Percentiles rank a stretch among this genome's conserved stretches.
Evolutionary conservation across 2,329 filamentous ascomycete genomes (phyloP).

Genomic region (Atkinsonella hypoxylon): DNA sequence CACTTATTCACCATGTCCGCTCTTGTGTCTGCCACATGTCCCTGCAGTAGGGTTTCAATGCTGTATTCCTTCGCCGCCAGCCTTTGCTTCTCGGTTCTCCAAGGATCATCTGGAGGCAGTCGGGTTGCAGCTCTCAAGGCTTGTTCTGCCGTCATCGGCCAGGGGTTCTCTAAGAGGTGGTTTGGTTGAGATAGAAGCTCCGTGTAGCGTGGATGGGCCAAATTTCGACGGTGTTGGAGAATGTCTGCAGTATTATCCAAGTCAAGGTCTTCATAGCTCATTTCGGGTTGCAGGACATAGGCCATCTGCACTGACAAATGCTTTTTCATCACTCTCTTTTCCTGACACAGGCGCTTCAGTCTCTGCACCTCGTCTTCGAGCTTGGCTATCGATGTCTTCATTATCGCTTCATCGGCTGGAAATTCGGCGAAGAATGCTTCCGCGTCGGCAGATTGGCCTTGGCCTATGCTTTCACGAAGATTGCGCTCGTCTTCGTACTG

Average conservation of each 20-base stretch:
- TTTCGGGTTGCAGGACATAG: constrained; percentile 26
- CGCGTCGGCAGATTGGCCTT: constrained; percentile 23
- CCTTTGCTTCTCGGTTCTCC: constrained; percentile 22
- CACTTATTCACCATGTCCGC: constrained; percentile 37
- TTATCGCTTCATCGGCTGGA: constrained; percentile 21
- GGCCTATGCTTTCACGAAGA: constrained; percentile 18
- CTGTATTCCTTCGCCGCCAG: constrained; percentile 35
- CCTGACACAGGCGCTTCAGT: constrained; percentile 28
- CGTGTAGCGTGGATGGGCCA: constrained; percentile 30
- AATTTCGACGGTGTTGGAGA: constrained; percentile 12
- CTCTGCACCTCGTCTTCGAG: constrained; percentile 21
- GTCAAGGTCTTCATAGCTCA: constrained; percentile 28
- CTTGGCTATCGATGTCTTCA: constrained; percentile 20
- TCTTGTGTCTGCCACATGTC: constrained; percentile 24
- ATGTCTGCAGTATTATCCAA: constrained; percentile 21
- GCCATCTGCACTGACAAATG: constrained; percentile 27
- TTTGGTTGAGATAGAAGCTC: constrained; percentile 36
- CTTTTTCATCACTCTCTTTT: constrained; percentile 29
- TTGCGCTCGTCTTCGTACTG: constrained; percentile 25
- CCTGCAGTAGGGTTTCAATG: constrained; percentile 31
- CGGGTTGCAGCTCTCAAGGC: constrained; percentile 27
- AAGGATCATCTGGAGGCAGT: constrained; percentile 24
- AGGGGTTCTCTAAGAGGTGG: constrained; percentile 26
- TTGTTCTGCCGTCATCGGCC: constrained; percentile 27
- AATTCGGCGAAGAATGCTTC: constrained; percentile 33